Evolutionary conservation across 176 grass and related monocot species (phyloP), one percentile per base, ranked within the genome.

Genomic region (Musa schizocarpa): DNA sequence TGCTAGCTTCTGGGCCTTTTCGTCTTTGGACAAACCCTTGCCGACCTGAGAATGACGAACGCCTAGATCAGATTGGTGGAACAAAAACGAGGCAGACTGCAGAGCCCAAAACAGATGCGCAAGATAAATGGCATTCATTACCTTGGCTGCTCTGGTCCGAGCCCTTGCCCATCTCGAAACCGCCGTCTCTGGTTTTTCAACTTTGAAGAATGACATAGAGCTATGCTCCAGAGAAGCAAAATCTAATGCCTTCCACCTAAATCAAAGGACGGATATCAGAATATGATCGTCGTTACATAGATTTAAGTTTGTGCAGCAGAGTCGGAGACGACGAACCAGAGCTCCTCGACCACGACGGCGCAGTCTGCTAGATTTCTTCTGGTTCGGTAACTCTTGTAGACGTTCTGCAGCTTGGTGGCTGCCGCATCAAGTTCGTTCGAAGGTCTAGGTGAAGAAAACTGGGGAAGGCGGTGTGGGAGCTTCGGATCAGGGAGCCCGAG

Each of bases 11-110:
- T 92, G 92, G 73, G 89, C 92, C 81, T 86, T 89, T 51, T 79
- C 82, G 69, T 89, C 89, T 79, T 92, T 96, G 22, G 92, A 92
- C 77, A 96, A 81, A 17, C 92, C 92, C 89, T 96, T 96, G 22
- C 89, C 92, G 78, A 96, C 83, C 92, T 96, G 56, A 17, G 16
- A 16, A 59, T 7, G 56, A 5, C n/a, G 25, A 3, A 13, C 25
- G 9, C 23, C 0, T 13, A 13, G 23, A 25, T 67, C 9, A 67
- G 27, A 27, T 16, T 66, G 63, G 13, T 67, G 13, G 64, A 34
- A n/a, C 16, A 34, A 13, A 14, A 3, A 29, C 4, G 1, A 34
- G n/a, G 26, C 64, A 34, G 29, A 67, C 8, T 29, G n/a, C 29
- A 59, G 56, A 59, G 5, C 8, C 4, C 0, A 59, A 59, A 59